phyloP scores from a whole-genome alignment of 2,329 filamentous ascomycete genomes.

The Botrytis galanthina region DNA sequence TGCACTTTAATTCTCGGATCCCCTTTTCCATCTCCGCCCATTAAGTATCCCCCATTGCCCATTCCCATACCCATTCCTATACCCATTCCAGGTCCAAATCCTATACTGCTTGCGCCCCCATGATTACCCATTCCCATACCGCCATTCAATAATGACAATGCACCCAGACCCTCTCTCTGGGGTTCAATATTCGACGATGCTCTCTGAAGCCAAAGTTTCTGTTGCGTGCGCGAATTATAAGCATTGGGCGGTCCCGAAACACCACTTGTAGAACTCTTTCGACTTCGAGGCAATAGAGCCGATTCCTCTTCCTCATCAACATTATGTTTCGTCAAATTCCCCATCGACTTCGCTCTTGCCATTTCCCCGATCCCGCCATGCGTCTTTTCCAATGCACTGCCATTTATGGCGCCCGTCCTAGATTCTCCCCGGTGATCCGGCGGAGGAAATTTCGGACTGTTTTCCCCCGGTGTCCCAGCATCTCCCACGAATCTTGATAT shows the following conservation, averaged over 20 bases:
- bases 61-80: not conserved
- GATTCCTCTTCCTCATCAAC: slow-evolving; percentile 43
- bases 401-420: slow-evolving; percentile 31
- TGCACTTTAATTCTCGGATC: slow-evolving; percentile 64
- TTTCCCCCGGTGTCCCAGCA: slow-evolving; percentile 50
- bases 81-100: slow-evolving; percentile 5
- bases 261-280: slow-evolving; percentile 35
- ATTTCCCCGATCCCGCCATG: slow-evolving; percentile 16
- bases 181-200: slow-evolving; percentile 71
- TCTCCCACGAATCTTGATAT: slow-evolving; percentile 60
- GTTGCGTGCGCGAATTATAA: slow-evolving; percentile 61
- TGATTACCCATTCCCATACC: slow-evolving; percentile 30
- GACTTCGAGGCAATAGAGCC: slow-evolving; percentile 46
- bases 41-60: slow-evolving; percentile 30
- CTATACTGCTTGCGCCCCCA: slow-evolving; percentile 19
- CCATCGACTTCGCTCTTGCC: slow-evolving; percentile 18
- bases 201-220: slow-evolving; percentile 72
- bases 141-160: slow-evolving; percentile 36
- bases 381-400: not conserved
- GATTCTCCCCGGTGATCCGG: slow-evolving; percentile 28
- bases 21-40: slow-evolving; percentile 45
- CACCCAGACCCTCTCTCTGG: slow-evolving; percentile 37
- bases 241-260: slow-evolving; percentile 28
- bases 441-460: slow-evolving; percentile 45
- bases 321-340: slow-evolving; percentile 9